Conservation (phyloP, 306 rosid species). For the Parietaria judaica region DNA sequence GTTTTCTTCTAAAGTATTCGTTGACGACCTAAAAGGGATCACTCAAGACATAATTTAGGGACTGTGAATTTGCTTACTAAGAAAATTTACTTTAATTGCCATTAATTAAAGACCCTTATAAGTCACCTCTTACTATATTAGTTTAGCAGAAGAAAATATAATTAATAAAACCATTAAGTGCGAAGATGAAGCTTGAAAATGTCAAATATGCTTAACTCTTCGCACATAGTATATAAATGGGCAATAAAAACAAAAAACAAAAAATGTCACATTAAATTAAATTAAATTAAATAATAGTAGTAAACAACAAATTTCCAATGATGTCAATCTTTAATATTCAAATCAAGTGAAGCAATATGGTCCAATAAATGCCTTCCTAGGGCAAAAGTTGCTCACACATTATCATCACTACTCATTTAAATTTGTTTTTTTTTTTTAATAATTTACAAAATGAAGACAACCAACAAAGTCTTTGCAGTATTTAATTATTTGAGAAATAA, state of each 20-base stretch:
- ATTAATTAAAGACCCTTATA: not conserved
- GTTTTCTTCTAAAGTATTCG: not conserved
- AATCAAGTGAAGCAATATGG: slow-evolving; percentile 18
- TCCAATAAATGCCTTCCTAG: too few relatives aligned
- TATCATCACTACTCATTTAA: slow-evolving; percentile 26
- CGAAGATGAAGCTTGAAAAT: not conserved
- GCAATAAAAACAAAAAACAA: too few relatives aligned
- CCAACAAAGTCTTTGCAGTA: slow-evolving; percentile 27
- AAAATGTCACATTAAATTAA: too few relatives aligned
- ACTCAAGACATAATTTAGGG: not conserved
- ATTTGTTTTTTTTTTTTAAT: not conserved
- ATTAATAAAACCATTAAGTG: not conserved
- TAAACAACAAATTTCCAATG: not conserved
- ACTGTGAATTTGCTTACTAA: slow-evolving; percentile 11
- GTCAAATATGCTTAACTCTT: not conserved
- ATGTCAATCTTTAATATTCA: not conserved
- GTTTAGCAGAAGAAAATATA: not conserved
- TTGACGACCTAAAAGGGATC: slow-evolving; percentile 18
- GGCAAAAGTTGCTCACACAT: too few relatives aligned
- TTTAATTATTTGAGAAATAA: slow-evolving; percentile 13
- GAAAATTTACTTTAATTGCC: slow-evolving; percentile 7
- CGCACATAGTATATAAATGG: too few relatives aligned
- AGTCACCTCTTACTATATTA: not conserved
- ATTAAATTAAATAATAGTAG: too few relatives aligned
- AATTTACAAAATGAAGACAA: slow-evolving; percentile 29